These are phyloP conservation scores for Diaporthe humulicola DNA, from an alignment of 2,329 filamentous ascomycete species.

Conservation along the genomic window DNA sequence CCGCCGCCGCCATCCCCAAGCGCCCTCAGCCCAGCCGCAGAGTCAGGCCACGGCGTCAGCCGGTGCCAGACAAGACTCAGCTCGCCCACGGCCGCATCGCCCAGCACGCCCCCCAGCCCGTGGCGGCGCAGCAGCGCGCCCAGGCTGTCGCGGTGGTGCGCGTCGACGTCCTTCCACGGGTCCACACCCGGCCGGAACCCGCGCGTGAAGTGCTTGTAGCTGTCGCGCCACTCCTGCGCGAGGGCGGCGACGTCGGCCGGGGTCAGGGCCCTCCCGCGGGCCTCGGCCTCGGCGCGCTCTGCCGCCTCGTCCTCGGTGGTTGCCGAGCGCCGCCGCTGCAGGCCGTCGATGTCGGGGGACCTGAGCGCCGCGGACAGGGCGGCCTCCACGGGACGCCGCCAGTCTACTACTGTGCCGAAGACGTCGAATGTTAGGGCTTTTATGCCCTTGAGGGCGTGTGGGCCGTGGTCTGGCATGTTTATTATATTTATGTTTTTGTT, in stretches of 20 bases:
- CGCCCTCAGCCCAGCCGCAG: slow-evolving; percentile 65
- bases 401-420: slow-evolving; percentile 86
- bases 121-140: slow-evolving; percentile 68
- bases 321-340: slow-evolving; percentile 50
- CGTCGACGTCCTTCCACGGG: slow-evolving; percentile 78
- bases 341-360: slow-evolving; percentile 51
- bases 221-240: slow-evolving; percentile 77
- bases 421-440: slow-evolving; percentile 80
- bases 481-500: not conserved
- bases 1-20: slow-evolving; percentile 58
- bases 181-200: slow-evolving; percentile 61
- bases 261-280: slow-evolving; percentile 63
- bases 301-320: slow-evolving; percentile 54
- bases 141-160: slow-evolving; percentile 77
- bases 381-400: slow-evolving; percentile 75
- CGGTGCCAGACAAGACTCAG: slow-evolving; percentile 81
- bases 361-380: slow-evolving; percentile 67
- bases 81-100: slow-evolving; percentile 71
- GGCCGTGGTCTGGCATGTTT: slow-evolving; percentile 37
- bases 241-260: slow-evolving; percentile 73
- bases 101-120: slow-evolving; percentile 70
- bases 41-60: slow-evolving; percentile 78
- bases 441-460: slow-evolving; percentile 44
- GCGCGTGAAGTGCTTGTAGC: slow-evolving; percentile 73
- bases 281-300: slow-evolving; percentile 42